phyloP scores from a whole-genome alignment of 2,329 filamentous ascomycete species.

The Proliferodiscus dingleyae region DNA sequence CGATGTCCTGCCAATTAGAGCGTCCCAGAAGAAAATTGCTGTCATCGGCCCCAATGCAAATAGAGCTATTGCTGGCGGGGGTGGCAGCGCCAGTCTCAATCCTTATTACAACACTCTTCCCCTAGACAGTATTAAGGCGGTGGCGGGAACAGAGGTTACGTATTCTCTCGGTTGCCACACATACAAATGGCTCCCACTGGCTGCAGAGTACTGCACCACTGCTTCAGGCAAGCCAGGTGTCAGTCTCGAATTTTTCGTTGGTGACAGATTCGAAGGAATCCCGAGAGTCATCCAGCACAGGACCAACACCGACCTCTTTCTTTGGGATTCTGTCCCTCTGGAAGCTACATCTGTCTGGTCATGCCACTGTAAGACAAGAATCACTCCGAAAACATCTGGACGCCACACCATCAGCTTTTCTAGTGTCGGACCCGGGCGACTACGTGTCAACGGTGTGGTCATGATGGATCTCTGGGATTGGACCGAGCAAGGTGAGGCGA shows the following conservation, averaged over 20 bases:
- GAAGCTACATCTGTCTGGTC: constrained; percentile 10
- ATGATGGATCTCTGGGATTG: constrained; percentile 64
- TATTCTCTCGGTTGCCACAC: too few species aligned
- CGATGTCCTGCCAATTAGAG: constrained; percentile 44
- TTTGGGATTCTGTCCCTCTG: too few species aligned
- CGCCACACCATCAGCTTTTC: constrained; percentile 64
- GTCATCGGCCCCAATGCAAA: constrained; percentile 49
- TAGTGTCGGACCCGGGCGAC: constrained; percentile 58
- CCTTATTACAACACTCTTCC: constrained; percentile 63
- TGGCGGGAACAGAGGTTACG: too few species aligned
- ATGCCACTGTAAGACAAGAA: constrained; percentile 54
- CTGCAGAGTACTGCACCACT: too few species aligned
- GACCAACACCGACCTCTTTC: too few species aligned
- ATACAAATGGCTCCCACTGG: too few species aligned
- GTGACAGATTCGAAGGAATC: too few species aligned
- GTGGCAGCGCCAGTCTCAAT: constrained; percentile 54
- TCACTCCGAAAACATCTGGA: constrained; percentile 55
- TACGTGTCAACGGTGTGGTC: constrained; percentile 55
- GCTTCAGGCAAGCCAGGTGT: too few species aligned
- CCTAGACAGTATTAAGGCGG: too few species aligned
- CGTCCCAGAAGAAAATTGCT: constrained; percentile 35
- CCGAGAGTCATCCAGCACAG: too few species aligned
- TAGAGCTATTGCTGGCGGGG: constrained; percentile 51
- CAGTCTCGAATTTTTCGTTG: too few species aligned
- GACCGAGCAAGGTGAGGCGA: constrained; percentile 64